Percentiles rank a stretch among this genome's conserved stretches.
Conservation (phyloP, 108 stramenopile species). For the Skeletonema tropicum region DNA sequence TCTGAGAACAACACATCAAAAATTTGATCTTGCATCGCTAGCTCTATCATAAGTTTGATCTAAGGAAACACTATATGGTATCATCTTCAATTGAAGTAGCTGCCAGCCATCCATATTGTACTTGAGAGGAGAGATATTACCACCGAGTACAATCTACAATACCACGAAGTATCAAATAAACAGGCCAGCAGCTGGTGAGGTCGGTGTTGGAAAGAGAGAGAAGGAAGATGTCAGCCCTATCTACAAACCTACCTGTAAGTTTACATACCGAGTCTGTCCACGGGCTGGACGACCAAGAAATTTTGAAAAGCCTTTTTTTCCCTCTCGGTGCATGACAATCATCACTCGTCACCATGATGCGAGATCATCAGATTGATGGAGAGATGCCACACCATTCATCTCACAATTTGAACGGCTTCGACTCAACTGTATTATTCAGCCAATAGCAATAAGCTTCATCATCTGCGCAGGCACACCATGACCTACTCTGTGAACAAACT, state of each 20-base stretch:
- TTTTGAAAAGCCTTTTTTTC: background rate
- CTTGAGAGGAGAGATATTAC: too few species aligned
- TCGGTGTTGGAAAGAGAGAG: background rate
- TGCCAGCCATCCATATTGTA: too few species aligned
- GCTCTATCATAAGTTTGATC: too few species aligned
- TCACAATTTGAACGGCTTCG: background rate
- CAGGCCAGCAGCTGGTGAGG: too few species aligned
- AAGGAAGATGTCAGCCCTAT: background rate
- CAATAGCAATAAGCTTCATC: background rate
- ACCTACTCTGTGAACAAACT: slow-evolving; percentile 2
- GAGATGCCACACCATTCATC: background rate
- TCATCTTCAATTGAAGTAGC: too few species aligned
- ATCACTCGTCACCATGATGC: too few species aligned
- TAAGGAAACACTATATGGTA: too few species aligned
- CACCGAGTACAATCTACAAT: too few species aligned
- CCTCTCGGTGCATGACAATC: background rate
- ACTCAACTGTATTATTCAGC: background rate
- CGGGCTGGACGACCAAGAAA: background rate
- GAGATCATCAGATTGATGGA: too few species aligned
- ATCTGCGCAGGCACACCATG: slow-evolving; percentile 1
- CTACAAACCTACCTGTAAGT: background rate
- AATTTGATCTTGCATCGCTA: too few species aligned
- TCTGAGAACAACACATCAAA: too few species aligned
- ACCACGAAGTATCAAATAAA: too few species aligned
- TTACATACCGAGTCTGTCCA: background rate